These are phyloP conservation scores for Pseudogymnoascus sp. DNA, from an alignment of 2,329 filamentous ascomycete species.

Conservation along the genomic window DNA sequence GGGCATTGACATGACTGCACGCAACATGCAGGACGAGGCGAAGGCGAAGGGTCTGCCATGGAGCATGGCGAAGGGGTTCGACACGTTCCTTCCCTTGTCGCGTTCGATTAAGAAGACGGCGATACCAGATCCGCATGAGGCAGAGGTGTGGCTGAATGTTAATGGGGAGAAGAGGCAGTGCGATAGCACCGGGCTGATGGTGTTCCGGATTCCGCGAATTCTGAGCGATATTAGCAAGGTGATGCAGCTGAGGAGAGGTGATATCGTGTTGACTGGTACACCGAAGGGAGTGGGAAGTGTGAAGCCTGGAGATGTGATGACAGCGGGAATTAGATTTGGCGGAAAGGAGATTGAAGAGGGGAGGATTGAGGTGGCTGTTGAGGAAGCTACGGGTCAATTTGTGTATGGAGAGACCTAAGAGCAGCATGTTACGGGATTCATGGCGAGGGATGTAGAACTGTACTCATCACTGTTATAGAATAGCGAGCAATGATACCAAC, in stretches of 20 bases:
- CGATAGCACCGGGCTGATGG: conserved; percentile 88
- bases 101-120: conserved; percentile 69
- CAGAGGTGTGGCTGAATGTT: conserved; percentile 77
- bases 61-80: conserved; percentile 95
- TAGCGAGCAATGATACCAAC: neutral
- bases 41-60: conserved; percentile 96
- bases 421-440: neutral
- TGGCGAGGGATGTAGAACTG: neutral
- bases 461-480: conserved; percentile 4
- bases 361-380: conserved; percentile 72
- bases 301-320: conserved; percentile 78
- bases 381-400: conserved; percentile 43
- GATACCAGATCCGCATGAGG: conserved; percentile 81
- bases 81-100: conserved; percentile 89
- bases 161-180: conserved; percentile 72
- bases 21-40: conserved; percentile 91
- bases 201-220: conserved; percentile 82
- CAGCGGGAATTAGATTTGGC: conserved; percentile 68
- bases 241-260: conserved; percentile 87
- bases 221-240: conserved; percentile 88
- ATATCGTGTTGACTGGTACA: conserved; percentile 92
- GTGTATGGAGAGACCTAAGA: neutral
- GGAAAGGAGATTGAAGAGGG: conserved; percentile 82
- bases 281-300: conserved; percentile 91
- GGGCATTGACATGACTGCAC: conserved; percentile 93